A percentile compares a stretch with the other conserved stretches of the same genome.
phyloP scores from a whole-genome alignment of 2,329 filamentous ascomycete species.

The Nothophaeocryptopus gaeumannii region DNA sequence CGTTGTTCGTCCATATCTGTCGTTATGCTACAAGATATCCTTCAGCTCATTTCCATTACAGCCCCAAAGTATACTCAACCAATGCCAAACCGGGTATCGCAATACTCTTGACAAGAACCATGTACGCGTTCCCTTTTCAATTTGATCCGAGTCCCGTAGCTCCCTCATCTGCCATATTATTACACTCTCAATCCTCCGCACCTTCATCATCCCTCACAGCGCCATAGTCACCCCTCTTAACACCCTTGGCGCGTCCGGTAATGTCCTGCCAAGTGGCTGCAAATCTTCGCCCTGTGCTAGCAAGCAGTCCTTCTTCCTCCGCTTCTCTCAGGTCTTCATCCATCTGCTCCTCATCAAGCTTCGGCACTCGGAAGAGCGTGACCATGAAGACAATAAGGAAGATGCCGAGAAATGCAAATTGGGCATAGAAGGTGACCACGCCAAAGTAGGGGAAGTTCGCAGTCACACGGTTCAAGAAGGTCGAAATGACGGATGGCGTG shows the following conservation, averaged over 20 bases:
- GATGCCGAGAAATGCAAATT: conserved; percentile 80
- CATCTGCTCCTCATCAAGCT: conserved; percentile 69
- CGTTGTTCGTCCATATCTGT: no score
- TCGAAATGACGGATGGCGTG: conserved; percentile 86
- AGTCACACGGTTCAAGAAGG: conserved; percentile 87
- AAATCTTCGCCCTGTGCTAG: conserved; percentile 76
- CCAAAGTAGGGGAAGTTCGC: conserved; percentile 96
- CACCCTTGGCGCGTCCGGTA: conserved; percentile 55
- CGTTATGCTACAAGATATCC: no score
- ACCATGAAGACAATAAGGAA: conserved; percentile 80
- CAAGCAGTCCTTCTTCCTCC: conserved; percentile 88
- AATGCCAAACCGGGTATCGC: no score
- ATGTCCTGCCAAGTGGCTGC: conserved; percentile 88
- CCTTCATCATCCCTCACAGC: conserved; percentile 6
- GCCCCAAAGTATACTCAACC: no score
- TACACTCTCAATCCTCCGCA: background rate
- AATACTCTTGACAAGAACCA: no score
- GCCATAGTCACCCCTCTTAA: conserved; percentile 23
- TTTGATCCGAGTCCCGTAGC: no score
- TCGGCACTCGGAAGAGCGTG: conserved; percentile 75
- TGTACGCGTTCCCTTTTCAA: no score
- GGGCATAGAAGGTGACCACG: conserved; percentile 89
- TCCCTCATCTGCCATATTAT: no score
- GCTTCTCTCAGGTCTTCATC: conserved; percentile 89
- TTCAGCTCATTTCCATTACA: no score